Conservation (phyloP, 2,329 filamentous ascomycete species). For the Apiospora arundinis region DNA sequence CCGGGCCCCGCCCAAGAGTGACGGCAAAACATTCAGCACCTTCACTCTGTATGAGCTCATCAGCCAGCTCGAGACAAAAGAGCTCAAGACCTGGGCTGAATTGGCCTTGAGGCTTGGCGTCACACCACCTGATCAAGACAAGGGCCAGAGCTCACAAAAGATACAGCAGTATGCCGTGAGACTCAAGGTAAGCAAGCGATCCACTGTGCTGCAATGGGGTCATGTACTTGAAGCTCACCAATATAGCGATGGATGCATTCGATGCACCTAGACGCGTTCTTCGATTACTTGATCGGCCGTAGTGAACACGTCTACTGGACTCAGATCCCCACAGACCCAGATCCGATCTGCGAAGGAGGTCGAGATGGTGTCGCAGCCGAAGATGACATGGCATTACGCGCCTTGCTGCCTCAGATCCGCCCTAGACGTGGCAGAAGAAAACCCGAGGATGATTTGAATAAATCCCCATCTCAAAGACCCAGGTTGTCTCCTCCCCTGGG, state of each 20-base stretch:
- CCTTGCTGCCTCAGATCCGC: slow-evolving; percentile 78
- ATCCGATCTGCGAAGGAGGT: slow-evolving; percentile 67
- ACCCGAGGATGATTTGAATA: slow-evolving; percentile 62
- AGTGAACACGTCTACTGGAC: slow-evolving; percentile 82
- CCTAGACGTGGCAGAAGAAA: slow-evolving; percentile 68
- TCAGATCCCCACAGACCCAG: slow-evolving; percentile 70
- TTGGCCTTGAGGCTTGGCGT: slow-evolving; percentile 87
- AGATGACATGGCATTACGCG: slow-evolving; percentile 87
- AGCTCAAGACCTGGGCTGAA: slow-evolving; percentile 93
- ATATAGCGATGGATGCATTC: slow-evolving; percentile 88
- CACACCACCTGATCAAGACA: slow-evolving; percentile 79
- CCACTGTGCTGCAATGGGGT: background rate
- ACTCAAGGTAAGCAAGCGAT: slow-evolving; percentile 69
- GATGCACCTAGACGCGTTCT: slow-evolving; percentile 94
- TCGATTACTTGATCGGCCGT: slow-evolving; percentile 78
- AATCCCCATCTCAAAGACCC: slow-evolving; percentile 63
- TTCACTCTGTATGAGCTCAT: slow-evolving; percentile 81
- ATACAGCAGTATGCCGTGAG: slow-evolving; percentile 94
- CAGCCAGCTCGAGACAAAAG: slow-evolving; percentile 76
- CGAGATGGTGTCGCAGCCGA: slow-evolving; percentile 85
- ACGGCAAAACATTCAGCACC: slow-evolving; percentile 84
- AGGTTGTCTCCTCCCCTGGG: slow-evolving; percentile 54
- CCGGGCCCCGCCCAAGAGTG: slow-evolving; percentile 80
- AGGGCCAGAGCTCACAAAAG: slow-evolving; percentile 90
- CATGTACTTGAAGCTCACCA: slow-evolving; percentile 29